Evolutionary conservation across 306 rosid genomes (phyloP).

Genomic region (Mimosa pudica): DNA sequence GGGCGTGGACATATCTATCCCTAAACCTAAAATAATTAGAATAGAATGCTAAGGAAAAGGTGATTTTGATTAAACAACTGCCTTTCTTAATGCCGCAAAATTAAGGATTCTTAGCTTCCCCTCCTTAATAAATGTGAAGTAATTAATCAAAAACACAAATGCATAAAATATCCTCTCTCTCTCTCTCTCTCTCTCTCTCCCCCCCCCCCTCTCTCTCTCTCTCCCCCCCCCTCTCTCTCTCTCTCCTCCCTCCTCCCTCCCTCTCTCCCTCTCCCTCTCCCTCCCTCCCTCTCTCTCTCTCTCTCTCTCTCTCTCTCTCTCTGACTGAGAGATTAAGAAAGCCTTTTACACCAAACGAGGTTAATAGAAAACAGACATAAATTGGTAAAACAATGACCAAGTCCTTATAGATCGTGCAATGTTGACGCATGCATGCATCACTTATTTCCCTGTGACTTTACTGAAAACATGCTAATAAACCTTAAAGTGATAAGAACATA

Average conservation of each 20-base stretch:
- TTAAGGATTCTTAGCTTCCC: too few species aligned
- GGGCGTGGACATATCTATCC: not conserved
- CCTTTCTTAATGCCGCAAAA: not conserved
- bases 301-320: too few species aligned
- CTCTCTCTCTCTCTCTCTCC: too few species aligned
- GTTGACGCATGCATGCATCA: not conserved
- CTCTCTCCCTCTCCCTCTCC: too few species aligned
- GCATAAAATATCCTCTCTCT: not conserved
- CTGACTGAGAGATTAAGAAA: not conserved
- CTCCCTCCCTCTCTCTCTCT: too few species aligned
- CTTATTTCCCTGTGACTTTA: not conserved
- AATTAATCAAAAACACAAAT: too few species aligned
- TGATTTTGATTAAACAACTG: too few species aligned
- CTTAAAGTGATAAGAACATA: too few species aligned
- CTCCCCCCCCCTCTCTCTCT: too few species aligned
- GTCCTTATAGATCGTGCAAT: constrained; percentile 7
- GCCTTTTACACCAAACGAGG: constrained; percentile 29
- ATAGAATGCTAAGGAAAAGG: not conserved
- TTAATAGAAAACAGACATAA: constrained; percentile 8
- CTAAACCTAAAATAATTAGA: not conserved
- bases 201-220: too few species aligned
- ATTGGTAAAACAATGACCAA: not conserved
- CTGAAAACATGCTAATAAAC: not conserved
- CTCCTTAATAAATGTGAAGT: too few species aligned
- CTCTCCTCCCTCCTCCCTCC: too few species aligned